A percentile compares a stretch with the other conserved stretches of the same genome.
Evolutionary conservation across 2,329 filamentous ascomycete species (phyloP).

Genomic region (Claviceps sp.): DNA sequence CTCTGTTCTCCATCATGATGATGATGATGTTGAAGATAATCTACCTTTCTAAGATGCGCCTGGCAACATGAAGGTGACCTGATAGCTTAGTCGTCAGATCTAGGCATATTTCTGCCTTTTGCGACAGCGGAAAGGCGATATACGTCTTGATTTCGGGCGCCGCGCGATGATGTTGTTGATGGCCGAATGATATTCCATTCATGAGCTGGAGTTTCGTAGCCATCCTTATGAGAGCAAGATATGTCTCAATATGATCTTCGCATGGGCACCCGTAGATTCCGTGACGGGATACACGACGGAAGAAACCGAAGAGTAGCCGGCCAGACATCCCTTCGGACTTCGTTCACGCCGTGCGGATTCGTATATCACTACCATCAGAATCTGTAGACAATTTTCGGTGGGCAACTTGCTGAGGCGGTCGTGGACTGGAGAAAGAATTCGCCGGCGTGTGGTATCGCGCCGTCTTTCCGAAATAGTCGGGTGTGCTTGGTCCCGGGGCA

Average conservation of each 20-base stretch:
- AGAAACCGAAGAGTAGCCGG: neutral
- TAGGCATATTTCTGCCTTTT: neutral
- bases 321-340: conserved; percentile 18
- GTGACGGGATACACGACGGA: neutral
- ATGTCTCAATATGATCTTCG: neutral
- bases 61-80: neutral
- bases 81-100: neutral
- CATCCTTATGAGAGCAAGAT: neutral
- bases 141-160: neutral
- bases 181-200: neutral
- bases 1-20: neutral
- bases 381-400: conserved; percentile 25
- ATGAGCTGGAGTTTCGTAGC: neutral
- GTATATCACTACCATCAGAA: conserved; percentile 25
- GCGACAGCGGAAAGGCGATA: neutral
- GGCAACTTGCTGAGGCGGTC: conserved; percentile 27
- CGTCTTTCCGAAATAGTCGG: conserved; percentile 43
- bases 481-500: conserved; percentile 29
- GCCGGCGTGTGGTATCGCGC: conserved; percentile 40
- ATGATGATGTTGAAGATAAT: too few species aligned
- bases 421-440: conserved; percentile 43
- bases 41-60: neutral
- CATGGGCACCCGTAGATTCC: too few species aligned
- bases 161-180: neutral
- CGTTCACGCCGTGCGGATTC: conserved; percentile 44